Conservation (phyloP, 23 red algal species). For the Chondrus crispus region DNA sequence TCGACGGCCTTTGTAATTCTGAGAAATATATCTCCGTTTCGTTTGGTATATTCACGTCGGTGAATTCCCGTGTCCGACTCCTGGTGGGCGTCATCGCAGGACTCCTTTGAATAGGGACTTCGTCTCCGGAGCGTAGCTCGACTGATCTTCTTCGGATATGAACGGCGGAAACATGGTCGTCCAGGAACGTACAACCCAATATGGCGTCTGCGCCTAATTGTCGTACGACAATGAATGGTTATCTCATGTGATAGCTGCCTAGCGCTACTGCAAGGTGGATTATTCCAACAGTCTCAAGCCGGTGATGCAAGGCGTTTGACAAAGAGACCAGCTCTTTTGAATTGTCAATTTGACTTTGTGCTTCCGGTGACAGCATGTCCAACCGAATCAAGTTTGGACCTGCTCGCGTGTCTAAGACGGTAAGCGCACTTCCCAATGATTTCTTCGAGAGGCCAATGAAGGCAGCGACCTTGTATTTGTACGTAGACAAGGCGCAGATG, state of each 20-base stretch:
- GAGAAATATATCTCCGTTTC: neutral
- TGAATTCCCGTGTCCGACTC: no score
- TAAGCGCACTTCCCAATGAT: no score
- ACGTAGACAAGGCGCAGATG: neutral
- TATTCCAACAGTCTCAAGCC: neutral
- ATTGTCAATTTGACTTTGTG: no score
- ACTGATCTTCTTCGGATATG: neutral
- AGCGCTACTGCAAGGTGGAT: neutral
- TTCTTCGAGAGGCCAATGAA: no score
- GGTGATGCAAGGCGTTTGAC: neutral
- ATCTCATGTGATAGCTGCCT: neutral
- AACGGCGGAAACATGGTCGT: neutral
- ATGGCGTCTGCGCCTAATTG: neutral
- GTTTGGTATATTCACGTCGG: no score
- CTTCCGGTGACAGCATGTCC: no score
- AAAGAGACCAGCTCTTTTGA: neutral
- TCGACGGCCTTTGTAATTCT: neutral
- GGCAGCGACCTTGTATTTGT: neutral
- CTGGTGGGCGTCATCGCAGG: no score
- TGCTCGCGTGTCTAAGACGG: slow-evolving; percentile 8
- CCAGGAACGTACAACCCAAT: neutral
- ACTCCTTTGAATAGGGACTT: neutral
- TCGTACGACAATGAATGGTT: neutral
- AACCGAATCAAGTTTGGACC: neutral
- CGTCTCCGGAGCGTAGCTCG: neutral